These are phyloP conservation scores for Alternaria sp. DNA, from an alignment of 2,329 filamentous ascomycete species.

Conservation along the genomic window DNA sequence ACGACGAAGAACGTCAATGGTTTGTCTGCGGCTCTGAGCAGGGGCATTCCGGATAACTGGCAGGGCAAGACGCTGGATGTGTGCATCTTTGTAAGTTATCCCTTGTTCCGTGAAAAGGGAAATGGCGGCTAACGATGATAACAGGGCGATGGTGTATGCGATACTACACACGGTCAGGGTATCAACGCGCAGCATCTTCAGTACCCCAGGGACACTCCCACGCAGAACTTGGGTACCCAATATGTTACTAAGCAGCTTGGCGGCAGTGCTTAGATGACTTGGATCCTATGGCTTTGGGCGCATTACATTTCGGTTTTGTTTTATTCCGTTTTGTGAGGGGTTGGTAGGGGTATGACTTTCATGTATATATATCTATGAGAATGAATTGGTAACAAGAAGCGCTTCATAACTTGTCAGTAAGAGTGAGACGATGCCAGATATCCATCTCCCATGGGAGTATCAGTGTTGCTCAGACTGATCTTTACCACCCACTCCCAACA, in stretches of 20 bases:
- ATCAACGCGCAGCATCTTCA: constrained; percentile 41
- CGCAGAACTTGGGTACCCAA: constrained; percentile 34
- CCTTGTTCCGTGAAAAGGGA: no score
- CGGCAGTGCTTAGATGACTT: not conserved
- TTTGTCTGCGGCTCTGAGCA: not conserved
- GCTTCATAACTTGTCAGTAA: accelerated
- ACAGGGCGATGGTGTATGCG: constrained; percentile 48
- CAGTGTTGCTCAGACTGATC: no score
- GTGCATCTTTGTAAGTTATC: constrained; percentile 38
- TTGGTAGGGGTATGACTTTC: not conserved
- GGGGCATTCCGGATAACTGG: constrained; percentile 40
- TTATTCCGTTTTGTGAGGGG: not conserved
- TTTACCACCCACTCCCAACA: not conserved
- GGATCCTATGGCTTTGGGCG: not conserved
- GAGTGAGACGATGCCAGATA: not conserved
- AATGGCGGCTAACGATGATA: no score
- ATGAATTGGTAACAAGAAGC: not conserved
- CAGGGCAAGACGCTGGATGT: constrained; percentile 47
- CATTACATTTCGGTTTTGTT: constrained; percentile 5
- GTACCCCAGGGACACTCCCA: constrained; percentile 32
- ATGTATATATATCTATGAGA: not conserved
- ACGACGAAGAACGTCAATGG: constrained; percentile 44
- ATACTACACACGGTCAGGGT: constrained; percentile 40
- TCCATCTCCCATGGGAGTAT: no score
- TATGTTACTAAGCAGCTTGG: not conserved